Evolutionary conservation across 768 basidiomycete genomes (phyloP), one percentile per base, ranked within the genome.

Genomic region (Botryobasidium botryosum): DNA sequence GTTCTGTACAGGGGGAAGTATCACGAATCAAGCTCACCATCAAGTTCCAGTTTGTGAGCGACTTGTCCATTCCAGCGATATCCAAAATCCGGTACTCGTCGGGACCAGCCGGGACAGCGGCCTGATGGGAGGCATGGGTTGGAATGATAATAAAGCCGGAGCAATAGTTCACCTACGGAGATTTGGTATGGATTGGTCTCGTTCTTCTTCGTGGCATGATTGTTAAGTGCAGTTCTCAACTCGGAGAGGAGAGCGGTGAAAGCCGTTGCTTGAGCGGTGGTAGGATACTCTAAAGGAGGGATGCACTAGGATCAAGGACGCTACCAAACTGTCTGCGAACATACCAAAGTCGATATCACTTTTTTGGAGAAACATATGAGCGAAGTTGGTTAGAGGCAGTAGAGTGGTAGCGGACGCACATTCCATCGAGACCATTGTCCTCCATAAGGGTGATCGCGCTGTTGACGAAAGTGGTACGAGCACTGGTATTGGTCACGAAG

Each of bases 341-440:
- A n/a, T n/a, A n/a, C n/a, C n/a, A 56, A 60, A 64, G 51, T 63
- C 61, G 35, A 46, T 41, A 26, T 46, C 31, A 52, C n/a, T n/a
- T n/a, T n/a, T n/a, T n/a, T n/a, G n/a, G n/a, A n/a, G n/a, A n/a
- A n/a, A n/a, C n/a, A n/a, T n/a, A n/a, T n/a, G n/a, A n/a, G n/a
- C n/a, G n/a, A n/a, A n/a, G n/a, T n/a, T n/a, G n/a, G n/a, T n/a
- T n/a, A n/a, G n/a, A n/a, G n/a, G n/a, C n/a, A n/a, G n/a, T n/a
- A n/a, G n/a, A 33, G 10, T 17, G 17, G 31, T 33, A 33, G 31
- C 31, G 8, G 31, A 33, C n/a, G n/a, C n/a, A n/a, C n/a, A n/a
- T 41, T 7, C 64, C 64, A 41, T 65, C 64, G 7, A 65, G 45
- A 1, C 64, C 64, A 17, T 62, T 53, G 52, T 65, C 62, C 43